phyloP scores from a whole-genome alignment of 176 grass and related monocot species.

The Panicum miliaceum region DNA sequence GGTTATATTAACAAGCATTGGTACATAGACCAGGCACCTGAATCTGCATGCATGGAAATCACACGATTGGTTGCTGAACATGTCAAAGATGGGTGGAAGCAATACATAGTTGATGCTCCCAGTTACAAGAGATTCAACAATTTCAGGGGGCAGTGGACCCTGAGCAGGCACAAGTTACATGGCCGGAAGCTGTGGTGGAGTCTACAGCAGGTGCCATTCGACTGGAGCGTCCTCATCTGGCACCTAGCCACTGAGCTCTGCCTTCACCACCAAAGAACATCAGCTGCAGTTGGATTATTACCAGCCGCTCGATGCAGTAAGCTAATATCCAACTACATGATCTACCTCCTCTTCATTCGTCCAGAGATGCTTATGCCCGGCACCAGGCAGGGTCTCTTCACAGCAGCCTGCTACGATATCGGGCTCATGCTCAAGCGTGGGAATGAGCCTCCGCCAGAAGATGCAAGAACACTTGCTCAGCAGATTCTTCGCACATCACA shows the following conservation, averaged over 20 bases:
- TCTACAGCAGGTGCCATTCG: background rate
- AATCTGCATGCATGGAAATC: accelerated
- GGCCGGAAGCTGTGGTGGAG: background rate
- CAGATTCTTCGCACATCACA: background rate
- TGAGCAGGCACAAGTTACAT: background rate
- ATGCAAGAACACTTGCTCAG: background rate
- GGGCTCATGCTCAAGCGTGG: background rate
- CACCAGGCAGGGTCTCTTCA: background rate
- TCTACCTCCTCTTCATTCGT: background rate
- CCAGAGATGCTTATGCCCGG: constrained; percentile 6
- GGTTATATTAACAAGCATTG: background rate
- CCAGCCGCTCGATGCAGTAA: background rate
- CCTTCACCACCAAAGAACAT: background rate
- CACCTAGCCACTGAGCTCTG: background rate
- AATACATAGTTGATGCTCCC: background rate
- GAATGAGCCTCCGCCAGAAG: background rate
- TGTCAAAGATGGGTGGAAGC: background rate
- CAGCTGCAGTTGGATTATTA: background rate
- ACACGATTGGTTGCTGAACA: background rate
- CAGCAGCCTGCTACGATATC: background rate
- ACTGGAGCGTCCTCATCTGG: background rate
- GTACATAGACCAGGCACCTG: background rate
- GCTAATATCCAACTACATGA: constrained; percentile 11
- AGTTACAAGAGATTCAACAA: background rate
- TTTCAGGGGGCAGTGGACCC: background rate